These are phyloP conservation scores for Sabuloglossum arenarium DNA, from an alignment of 495 filamentous ascomycete species.

Conservation along the genomic window DNA sequence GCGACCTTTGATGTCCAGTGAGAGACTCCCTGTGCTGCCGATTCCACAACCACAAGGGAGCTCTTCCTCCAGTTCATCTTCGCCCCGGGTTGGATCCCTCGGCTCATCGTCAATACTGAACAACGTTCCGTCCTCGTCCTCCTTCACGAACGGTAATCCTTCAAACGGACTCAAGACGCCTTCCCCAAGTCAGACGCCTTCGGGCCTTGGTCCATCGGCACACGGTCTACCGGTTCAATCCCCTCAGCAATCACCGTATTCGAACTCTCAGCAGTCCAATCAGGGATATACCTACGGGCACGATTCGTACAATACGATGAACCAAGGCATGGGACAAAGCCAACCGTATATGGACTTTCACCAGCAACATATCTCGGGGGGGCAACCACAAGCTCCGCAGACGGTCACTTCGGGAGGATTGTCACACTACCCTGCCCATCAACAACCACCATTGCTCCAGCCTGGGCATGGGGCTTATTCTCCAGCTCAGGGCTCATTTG, in stretches of 20 bases:
- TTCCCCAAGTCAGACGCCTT: constrained; percentile 24
- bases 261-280: constrained; percentile 5
- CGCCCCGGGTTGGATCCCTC: constrained; percentile 48
- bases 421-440: constrained; percentile 37
- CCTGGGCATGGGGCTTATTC: constrained; percentile 53
- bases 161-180: constrained; percentile 36
- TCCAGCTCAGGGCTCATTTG: constrained; percentile 37
- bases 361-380: constrained; percentile 52
- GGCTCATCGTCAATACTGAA: constrained; percentile 27
- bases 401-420: constrained; percentile 49
- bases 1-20: constrained; percentile 45
- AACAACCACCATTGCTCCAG: constrained; percentile 63
- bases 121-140: constrained; percentile 17
- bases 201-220: constrained; percentile 9
- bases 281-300: constrained; percentile 5
- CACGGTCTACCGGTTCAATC: constrained; percentile 9
- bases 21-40: constrained; percentile 60
- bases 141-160: constrained; percentile 3
- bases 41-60: constrained; percentile 42
- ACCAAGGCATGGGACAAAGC: constrained; percentile 61
- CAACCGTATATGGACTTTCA: constrained; percentile 73
- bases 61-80: constrained; percentile 39
- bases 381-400: constrained; percentile 58
- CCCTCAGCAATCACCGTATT: constrained; percentile 7
- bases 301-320: constrained; percentile 1